Evolutionary conservation across 306 rosid species (phyloP).

Genomic region (Sechiopsis laciniata): DNA sequence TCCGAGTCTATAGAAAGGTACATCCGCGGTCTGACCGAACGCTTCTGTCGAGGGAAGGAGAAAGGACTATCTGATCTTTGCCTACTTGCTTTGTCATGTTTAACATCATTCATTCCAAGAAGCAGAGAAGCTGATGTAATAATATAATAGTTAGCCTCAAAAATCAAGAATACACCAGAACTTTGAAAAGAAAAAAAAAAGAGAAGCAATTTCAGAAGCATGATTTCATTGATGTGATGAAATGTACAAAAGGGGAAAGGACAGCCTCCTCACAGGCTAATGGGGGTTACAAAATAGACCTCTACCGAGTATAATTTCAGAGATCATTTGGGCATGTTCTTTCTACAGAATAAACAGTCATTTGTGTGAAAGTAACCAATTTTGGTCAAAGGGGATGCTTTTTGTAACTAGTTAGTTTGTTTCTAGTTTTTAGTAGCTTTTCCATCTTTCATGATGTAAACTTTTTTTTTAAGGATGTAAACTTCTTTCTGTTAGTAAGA

Average conservation of each 20-base stretch:
- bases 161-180: constrained; percentile 10
- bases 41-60: constrained; percentile 96
- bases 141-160: constrained; percentile 32
- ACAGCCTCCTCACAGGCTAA: constrained; percentile 5
- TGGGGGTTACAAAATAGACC: neutral
- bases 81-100: constrained; percentile 59
- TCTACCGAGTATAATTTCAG: neutral
- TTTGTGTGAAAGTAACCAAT: neutral
- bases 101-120: constrained; percentile 65
- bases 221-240: constrained; percentile 4
- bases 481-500: no score
- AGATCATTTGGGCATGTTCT: neutral
- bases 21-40: constrained; percentile 72
- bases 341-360: neutral
- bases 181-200: neutral
- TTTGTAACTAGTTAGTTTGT: no score
- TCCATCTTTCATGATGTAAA: no score
- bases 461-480: no score
- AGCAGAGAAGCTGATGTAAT: constrained; percentile 72
- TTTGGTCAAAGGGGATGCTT: no score
- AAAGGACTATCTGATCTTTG: constrained; percentile 76
- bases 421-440: no score
- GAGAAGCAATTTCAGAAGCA: neutral
- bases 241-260: neutral
- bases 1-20: constrained; percentile 77